These are phyloP conservation scores for Leptographium wingfieldii DNA, from an alignment of 2,329 filamentous ascomycete genomes.

Conservation along the genomic window DNA sequence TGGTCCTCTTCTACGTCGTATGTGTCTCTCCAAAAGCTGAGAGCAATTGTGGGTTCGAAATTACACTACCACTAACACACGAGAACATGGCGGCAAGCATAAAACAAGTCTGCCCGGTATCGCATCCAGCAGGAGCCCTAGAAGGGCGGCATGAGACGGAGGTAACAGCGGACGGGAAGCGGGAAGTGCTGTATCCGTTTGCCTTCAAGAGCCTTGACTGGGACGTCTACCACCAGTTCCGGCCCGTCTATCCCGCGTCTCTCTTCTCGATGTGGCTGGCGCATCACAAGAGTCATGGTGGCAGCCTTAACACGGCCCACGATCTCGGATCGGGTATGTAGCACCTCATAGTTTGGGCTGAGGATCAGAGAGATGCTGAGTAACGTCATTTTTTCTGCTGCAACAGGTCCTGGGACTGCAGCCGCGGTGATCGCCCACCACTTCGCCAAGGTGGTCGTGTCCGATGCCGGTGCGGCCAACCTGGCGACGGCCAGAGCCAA, in stretches of 20 bases:
- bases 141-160: conserved; percentile 8
- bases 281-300: conserved; percentile 8
- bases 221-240: conserved; percentile 12
- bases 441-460: conserved; percentile 8
- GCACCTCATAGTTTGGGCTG: no score
- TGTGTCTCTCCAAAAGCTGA: no score
- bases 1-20: no score
- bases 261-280: conserved; percentile 11
- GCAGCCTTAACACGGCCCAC: conserved; percentile 8
- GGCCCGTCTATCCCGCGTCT: conserved; percentile 11
- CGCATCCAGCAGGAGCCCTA: neutral
- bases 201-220: conserved; percentile 14
- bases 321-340: conserved; percentile 9
- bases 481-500: conserved; percentile 5
- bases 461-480: conserved; percentile 10
- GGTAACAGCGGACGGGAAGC: neutral
- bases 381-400: neutral
- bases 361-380: neutral
- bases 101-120: neutral
- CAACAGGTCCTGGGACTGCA: conserved; percentile 9
- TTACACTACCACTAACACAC: no score
- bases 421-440: conserved; percentile 4
- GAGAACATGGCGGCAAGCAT: no score
- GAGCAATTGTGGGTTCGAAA: no score
- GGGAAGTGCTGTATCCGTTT: conserved; percentile 11